Conservation (phyloP, 352 stramenopile species). For the Phytophthora aleatoria region DNA sequence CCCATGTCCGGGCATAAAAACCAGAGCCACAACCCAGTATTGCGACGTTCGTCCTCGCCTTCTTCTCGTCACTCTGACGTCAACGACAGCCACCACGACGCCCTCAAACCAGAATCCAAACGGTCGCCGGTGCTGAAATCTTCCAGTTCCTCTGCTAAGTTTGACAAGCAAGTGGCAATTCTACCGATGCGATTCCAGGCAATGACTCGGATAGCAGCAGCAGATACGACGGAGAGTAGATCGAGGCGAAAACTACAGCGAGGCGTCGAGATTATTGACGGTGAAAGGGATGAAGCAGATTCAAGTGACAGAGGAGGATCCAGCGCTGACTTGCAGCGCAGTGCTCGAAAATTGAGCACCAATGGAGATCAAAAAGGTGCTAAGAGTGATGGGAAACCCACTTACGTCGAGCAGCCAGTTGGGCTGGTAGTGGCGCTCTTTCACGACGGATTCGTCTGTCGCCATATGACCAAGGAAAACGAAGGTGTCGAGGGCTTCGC, state of each 20-base stretch:
- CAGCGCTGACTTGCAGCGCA: background rate
- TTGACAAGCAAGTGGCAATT: slow-evolving; percentile 33
- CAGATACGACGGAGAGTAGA: background rate
- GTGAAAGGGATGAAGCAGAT: background rate
- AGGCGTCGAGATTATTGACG: background rate
- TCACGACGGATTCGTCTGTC: slow-evolving; percentile 69
- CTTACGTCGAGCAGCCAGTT: slow-evolving; percentile 6
- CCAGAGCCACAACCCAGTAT: background rate
- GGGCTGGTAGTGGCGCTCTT: slow-evolving; percentile 65
- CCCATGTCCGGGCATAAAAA: slow-evolving; percentile 15
- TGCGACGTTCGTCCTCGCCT: slow-evolving; percentile 3
- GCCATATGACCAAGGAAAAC: slow-evolving; percentile 55
- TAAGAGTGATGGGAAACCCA: background rate
- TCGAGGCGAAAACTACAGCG: background rate
- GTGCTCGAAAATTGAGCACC: slow-evolving; percentile 3
- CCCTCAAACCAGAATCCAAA: slow-evolving; percentile 3
- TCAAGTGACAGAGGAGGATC: background rate
- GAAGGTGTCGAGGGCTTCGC: slow-evolving; percentile 68
- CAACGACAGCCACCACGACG: background rate
- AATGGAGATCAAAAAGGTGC: slow-evolving; percentile 6
- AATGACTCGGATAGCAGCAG: slow-evolving; percentile 23
- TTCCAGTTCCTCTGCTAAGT: slow-evolving; percentile 16
- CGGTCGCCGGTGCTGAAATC: slow-evolving; percentile 7
- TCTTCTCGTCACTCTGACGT: slow-evolving; percentile 8
- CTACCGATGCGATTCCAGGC: slow-evolving; percentile 25